A percentile compares a stretch with the other conserved stretches of the same genome.
phyloP scores from a whole-genome alignment of 73 alveolate genomes.

The Paramecium primaurelia region DNA sequence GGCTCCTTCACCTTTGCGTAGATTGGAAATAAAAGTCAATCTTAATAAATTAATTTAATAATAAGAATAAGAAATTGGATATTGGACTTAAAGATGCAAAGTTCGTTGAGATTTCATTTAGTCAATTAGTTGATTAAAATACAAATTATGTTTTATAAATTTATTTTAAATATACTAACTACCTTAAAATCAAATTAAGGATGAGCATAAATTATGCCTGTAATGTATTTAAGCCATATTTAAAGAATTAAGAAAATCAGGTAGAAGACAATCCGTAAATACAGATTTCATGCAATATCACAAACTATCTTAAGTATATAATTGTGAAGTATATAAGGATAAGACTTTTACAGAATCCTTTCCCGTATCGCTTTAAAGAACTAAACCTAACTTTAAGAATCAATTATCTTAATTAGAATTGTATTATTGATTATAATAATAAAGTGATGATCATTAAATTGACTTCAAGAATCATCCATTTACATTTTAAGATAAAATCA shows the following conservation, averaged over 20 bases:
- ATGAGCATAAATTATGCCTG: slow-evolving; percentile 46
- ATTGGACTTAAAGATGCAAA: slow-evolving; percentile 40
- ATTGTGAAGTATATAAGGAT: not conserved
- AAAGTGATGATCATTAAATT: not conserved
- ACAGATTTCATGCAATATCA: not conserved
- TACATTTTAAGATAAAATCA: not conserved
- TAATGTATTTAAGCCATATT: not conserved
- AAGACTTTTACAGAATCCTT: slow-evolving; percentile 35
- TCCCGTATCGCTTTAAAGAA: not conserved
- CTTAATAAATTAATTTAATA: not conserved
- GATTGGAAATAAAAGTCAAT: slow-evolving; percentile 10
- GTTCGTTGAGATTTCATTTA: not conserved
- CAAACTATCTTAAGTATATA: not conserved
- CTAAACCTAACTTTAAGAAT: not conserved
- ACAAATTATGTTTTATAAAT: not conserved
- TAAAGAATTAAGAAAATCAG: not conserved
- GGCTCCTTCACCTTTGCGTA: slow-evolving; percentile 22
- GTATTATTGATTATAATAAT: not conserved
- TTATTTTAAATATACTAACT: slow-evolving; percentile 12
- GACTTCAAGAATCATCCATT: slow-evolving; percentile 23
- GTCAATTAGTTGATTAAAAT: not conserved
- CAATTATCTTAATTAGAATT: not conserved
- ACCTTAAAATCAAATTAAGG: slow-evolving; percentile 25
- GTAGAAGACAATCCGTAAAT: not conserved
- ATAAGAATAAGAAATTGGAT: not conserved